A percentile compares a stretch with the other conserved stretches of the same genome.
phyloP scores from a whole-genome alignment of 441 rosid species.

The Gossypium schwendimanii region DNA sequence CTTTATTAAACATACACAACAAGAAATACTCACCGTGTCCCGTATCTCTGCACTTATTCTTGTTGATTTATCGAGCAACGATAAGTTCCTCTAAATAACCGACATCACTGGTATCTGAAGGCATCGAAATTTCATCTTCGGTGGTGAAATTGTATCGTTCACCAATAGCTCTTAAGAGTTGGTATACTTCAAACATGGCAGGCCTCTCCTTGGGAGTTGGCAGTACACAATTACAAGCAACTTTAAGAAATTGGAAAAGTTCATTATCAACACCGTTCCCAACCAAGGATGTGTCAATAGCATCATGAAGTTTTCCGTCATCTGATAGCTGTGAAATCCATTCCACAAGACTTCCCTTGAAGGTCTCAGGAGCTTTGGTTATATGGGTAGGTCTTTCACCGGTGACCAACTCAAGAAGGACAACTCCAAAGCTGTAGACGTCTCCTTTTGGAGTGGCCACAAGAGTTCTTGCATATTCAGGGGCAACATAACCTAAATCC shows the following conservation, averaged over 20 bases:
- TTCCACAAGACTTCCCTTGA: constrained; percentile 72
- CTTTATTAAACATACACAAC: constrained; percentile 18
- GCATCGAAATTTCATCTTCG: constrained; percentile 68
- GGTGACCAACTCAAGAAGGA: constrained; percentile 80
- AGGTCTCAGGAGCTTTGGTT: constrained; percentile 50
- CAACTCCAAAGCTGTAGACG: constrained; percentile 83
- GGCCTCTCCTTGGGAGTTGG: constrained; percentile 71
- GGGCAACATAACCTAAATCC: constrained; percentile 87
- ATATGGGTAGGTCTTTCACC: constrained; percentile 71
- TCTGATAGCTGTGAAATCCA: constrained; percentile 49
- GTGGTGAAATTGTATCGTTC: constrained; percentile 58
- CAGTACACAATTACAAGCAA: constrained; percentile 65
- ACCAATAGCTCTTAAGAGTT: constrained; percentile 67
- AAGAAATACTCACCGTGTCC: neutral
- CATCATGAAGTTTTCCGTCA: constrained; percentile 50
- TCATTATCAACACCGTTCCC: constrained; percentile 63
- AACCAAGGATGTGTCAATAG: constrained; percentile 47
- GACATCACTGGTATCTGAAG: constrained; percentile 44
- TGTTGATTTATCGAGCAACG: constrained; percentile 40
- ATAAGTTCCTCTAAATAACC: constrained; percentile 61
- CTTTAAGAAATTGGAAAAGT: constrained; percentile 65
- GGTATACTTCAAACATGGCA: constrained; percentile 72
- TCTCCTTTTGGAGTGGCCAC: constrained; percentile 90
- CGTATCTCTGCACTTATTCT: constrained; percentile 17
- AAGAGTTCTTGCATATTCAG: constrained; percentile 75